phyloP scores from a whole-genome alignment of 495 filamentous ascomycete species.

The Hyaloscypha finlandica region DNA sequence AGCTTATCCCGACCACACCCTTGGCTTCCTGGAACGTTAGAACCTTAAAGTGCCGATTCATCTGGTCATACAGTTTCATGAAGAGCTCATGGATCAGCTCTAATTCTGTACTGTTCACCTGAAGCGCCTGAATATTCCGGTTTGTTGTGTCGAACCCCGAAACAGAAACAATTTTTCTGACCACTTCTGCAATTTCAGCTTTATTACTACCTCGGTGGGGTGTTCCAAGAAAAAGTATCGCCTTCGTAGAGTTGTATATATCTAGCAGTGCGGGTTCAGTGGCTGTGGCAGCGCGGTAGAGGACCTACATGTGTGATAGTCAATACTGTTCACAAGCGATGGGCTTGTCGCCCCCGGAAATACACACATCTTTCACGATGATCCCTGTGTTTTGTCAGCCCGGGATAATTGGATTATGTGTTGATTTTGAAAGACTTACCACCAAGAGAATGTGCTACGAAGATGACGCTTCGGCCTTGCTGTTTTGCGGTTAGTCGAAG shows the following conservation, averaged over 20 bases:
- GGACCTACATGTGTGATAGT: constrained; percentile 6
- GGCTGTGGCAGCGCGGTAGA: constrained; percentile 5
- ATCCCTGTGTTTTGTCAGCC: constrained; percentile 17
- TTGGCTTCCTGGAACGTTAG: constrained; percentile 25
- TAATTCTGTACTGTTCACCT: constrained; percentile 19
- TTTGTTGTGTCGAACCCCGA: constrained; percentile 19
- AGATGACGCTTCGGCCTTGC: constrained; percentile 19
- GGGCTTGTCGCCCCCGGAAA: background rate
- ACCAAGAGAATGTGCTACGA: constrained; percentile 30
- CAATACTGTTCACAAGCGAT: background rate
- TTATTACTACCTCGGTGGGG: constrained; percentile 26
- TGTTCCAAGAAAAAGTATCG: constrained; percentile 28
- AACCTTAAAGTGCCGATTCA: constrained; percentile 12
- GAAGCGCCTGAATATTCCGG: constrained; percentile 15
- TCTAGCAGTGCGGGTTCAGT: background rate
- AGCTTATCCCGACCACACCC: constrained; percentile 7
- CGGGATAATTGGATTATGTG: background rate
- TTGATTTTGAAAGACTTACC: constrained; percentile 13
- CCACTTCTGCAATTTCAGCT: constrained; percentile 16
- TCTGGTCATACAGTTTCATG: constrained; percentile 18
- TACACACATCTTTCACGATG: constrained; percentile 27
- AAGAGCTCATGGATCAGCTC: constrained; percentile 21
- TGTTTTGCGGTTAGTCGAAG: background rate
- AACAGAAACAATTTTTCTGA: constrained; percentile 16
- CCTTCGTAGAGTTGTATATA: constrained; percentile 22